Evolutionary conservation across 2,329 filamentous ascomycete genomes (phyloP), one percentile per base, ranked within the genome.

Genomic region (Trichoderma citrinoviride): DNA sequence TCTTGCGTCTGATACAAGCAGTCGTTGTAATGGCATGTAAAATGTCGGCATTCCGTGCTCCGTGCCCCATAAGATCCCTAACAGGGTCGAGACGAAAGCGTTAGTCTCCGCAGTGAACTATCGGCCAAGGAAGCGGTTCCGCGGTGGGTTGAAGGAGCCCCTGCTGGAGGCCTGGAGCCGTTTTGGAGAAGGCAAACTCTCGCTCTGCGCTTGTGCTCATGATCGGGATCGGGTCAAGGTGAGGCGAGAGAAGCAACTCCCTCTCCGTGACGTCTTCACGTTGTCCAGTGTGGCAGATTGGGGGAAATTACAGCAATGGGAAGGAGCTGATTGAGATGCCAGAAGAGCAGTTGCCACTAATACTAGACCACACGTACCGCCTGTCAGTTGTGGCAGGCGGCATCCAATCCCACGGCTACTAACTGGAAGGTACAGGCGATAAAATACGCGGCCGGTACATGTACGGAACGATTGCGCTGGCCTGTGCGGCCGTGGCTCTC

Each of bases 401-500:
- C 19, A 27, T 37, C n/a, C n/a, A n/a, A n/a, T n/a, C 33, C 33
- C 33, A 37, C 33, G 33, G 33, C 33, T 37, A 33, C 29, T 8
- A 3, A n/a, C n/a, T n/a, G n/a, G 10, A 8, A 12, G 29, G 8
- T 33, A 33, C 29, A 37, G 33, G 33, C 33, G n/a, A n/a, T n/a
- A n/a, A n/a, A 37, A 3, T 19, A 60, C 56, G 56, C 49, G 56
- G 49, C 27, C 43, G 37, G 47, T 52, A 37, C 33, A 37, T 4
- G 33, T 5, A 52, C 57, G 57, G 47, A 44, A 23, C 25, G 52
- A 29, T 61, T 52, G 57, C 46, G 29, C 33, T 33, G 57, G 57
- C 37, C 57, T 52, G 57, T 61, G 57, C 57, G 56, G 19, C 33
- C 25, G 56, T 27, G 57, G 37, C 47, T 43, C 46, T 47, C 46